Conservation (phyloP, 495 filamentous ascomycete species). For the Aspergillus leporis region DNA sequence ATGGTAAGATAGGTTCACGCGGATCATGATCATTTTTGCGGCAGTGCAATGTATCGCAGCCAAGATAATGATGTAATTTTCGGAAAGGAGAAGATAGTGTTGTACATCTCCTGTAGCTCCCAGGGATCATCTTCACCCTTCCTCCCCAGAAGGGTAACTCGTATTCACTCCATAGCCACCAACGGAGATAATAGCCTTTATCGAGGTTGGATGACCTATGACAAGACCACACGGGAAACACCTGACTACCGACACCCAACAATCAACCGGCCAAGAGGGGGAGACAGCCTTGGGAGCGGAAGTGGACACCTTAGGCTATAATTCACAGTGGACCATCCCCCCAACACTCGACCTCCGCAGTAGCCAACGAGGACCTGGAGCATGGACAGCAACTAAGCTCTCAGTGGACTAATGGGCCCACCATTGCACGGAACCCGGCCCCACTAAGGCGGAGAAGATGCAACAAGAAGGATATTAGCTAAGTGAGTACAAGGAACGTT, state of each 20-base stretch:
- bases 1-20: conserved; percentile 17
- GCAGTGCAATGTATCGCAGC: conserved; percentile 23
- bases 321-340: not conserved
- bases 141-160: not conserved
- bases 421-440: not conserved
- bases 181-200: not conserved
- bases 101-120: not conserved
- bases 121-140: not conserved
- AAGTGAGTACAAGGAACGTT: too few species aligned
- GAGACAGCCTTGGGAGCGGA: conserved; percentile 24
- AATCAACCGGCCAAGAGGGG: too few species aligned
- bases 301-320: conserved; percentile 1
- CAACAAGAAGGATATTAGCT: too few species aligned
- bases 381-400: too few species aligned
- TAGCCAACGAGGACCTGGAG: too few species aligned
- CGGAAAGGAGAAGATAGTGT: too few species aligned
- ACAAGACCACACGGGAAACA: not conserved
- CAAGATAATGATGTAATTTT: conserved; percentile 16
- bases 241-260: not conserved
- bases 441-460: not conserved
- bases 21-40: too few species aligned
- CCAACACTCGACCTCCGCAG: too few species aligned
- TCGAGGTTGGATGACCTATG: too few species aligned
- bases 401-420: not conserved
- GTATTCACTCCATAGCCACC: not conserved